Base-by-base conservation (phyloP, 768 basidiomycete species). In the Macrolepiota dolichaula region DNA sequence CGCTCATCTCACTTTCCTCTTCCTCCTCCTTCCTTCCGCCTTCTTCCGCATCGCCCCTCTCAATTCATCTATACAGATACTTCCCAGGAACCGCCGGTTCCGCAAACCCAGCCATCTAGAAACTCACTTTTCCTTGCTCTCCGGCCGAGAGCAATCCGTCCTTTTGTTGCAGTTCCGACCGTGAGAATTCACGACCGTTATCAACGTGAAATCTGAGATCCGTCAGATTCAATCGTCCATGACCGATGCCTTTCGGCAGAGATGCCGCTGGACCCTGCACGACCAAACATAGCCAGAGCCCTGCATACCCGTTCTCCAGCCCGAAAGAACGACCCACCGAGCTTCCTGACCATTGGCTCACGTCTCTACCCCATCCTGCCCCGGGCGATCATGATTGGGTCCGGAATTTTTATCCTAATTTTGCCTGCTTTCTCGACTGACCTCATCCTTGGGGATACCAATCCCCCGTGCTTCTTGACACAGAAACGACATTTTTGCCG, bases 131-230 rank as follows among this genome's bases (percentile, higher is more conserved):
- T 15, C 56, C 47, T 50, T 38, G 46, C 54, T 50, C 29, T 52
- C 65, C 66, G 62, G 53, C 49, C 61, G 51, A 60, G 55, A 56
- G 58, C 64, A 63, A 63, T 68, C 47, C 59, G 55, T 19, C 67
- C 67, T 65, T 69, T 61, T 68, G 51, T 61, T 67, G 54, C 51
- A 64, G 68, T 49, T 53, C 57, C 40, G 52, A 46, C 52, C 60
- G 64, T 68, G 66, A 55, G 67, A 64, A 61, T 55, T 15, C 54
- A 40, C 52, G 56, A 51, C 51, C 57, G 42, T 53, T 64, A 59
- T 62, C 61, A 59, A 62, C 36, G 19, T 53, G 60, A 57, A 62
- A 67, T 69, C 62, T 64, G 51, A 64, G 64, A 65, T 67, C 58
- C 25, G 40, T 54, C 50, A 64, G 53, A 53, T 61, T n/a, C 29